Evolutionary conservation across 2,329 filamentous ascomycete genomes (phyloP).

Genomic region (Ascochyta clinopodiicola): DNA sequence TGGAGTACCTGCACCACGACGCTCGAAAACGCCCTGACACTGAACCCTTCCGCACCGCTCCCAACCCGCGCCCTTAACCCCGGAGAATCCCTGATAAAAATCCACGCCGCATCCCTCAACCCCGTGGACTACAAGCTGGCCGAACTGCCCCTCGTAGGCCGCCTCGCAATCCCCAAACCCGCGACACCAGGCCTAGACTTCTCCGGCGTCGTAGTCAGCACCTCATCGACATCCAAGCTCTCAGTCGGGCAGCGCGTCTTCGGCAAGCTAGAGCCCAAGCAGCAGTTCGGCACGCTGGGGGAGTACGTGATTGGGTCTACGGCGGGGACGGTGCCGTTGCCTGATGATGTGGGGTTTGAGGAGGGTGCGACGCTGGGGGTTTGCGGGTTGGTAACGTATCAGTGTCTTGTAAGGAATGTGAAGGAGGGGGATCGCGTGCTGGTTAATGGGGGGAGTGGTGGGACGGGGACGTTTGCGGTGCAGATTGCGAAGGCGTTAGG

Average conservation of each 20-base stretch:
- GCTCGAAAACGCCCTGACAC: constrained; percentile 21
- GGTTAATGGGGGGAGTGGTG: constrained; percentile 69
- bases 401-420: constrained; percentile 25
- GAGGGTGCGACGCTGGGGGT: constrained; percentile 29
- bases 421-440: constrained; percentile 58
- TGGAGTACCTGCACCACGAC: constrained; percentile 20
- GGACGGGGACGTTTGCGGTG: constrained; percentile 65
- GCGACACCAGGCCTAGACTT: constrained; percentile 34
- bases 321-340: constrained; percentile 25
- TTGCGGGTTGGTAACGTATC: constrained; percentile 31
- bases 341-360: constrained; percentile 16
- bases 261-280: constrained; percentile 32
- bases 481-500: constrained; percentile 68
- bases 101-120: constrained; percentile 30
- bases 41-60: constrained; percentile 15
- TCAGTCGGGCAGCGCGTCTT: constrained; percentile 28
- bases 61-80: constrained; percentile 13
- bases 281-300: constrained; percentile 28
- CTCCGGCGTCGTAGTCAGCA: constrained; percentile 20
- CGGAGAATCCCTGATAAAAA: constrained; percentile 24
- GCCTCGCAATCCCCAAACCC: constrained; percentile 29
- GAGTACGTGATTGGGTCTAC: constrained; percentile 30
- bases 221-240: constrained; percentile 6
- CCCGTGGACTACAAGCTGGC: constrained; percentile 34
- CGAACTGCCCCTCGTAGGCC: constrained; percentile 24